Percentiles rank a stretch among this genome's conserved stretches.
Conservation (phyloP, 257 asterid genomes). For the Haberlea rhodopensis region DNA sequence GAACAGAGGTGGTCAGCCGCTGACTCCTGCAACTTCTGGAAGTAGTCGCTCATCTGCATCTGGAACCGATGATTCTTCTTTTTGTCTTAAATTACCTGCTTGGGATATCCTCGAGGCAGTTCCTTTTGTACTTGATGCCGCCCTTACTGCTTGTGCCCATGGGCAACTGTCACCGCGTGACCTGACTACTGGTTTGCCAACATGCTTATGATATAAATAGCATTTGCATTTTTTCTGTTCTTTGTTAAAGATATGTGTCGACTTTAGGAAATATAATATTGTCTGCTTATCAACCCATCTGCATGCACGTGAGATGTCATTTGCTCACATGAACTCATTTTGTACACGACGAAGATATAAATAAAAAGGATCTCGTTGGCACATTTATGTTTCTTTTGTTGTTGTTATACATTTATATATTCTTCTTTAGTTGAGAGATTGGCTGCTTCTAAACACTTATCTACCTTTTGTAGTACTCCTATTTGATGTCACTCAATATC, state of each 20-base stretch:
- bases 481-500: constrained; percentile 1
- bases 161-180: constrained; percentile 92
- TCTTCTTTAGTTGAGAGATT: constrained; percentile 12
- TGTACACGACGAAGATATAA: not conserved
- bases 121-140: constrained; percentile 95
- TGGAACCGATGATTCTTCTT: constrained; percentile 60
- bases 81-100: constrained; percentile 79
- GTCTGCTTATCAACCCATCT: constrained; percentile 13
- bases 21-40: constrained; percentile 67
- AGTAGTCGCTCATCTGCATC: constrained; percentile 71
- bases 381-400: not conserved
- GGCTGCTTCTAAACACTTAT: constrained; percentile 10
- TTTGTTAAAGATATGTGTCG: constrained; percentile 15
- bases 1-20: constrained; percentile 53
- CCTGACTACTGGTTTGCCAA: constrained; percentile 76
- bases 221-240: constrained; percentile 8
- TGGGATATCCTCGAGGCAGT: constrained; percentile 99
- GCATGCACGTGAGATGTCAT: not conserved
- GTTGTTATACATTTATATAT: not conserved
- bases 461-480: not conserved
- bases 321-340: not conserved
- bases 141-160: constrained; percentile 92
- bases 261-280: constrained; percentile 17
- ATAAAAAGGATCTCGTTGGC: not conserved
- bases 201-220: constrained; percentile 9